phyloP scores from a whole-genome alignment of 78 protist species.

The Dictyostelium firmibasis region DNA sequence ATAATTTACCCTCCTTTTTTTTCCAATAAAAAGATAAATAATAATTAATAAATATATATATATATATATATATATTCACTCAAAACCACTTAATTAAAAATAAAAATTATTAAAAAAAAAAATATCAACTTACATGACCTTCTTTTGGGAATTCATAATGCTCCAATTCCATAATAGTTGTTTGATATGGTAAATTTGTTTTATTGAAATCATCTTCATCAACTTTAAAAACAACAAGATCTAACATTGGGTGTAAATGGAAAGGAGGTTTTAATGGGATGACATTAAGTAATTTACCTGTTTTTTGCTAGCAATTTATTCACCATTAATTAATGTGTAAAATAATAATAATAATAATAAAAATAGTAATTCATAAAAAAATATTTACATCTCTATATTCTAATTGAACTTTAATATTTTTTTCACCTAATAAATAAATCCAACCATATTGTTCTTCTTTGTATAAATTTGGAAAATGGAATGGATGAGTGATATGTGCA shows the following conservation, averaged over 20 bases:
- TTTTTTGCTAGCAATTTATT: neutral
- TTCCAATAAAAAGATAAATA: neutral
- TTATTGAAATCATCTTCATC: slow-evolving; percentile 33
- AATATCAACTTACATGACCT: slow-evolving; percentile 21
- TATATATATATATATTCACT: too few relatives aligned
- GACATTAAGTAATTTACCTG: slow-evolving; percentile 36
- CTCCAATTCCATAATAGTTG: slow-evolving; percentile 28
- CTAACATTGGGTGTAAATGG: slow-evolving; percentile 44
- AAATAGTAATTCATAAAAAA: too few relatives aligned
- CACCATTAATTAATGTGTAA: too few relatives aligned
- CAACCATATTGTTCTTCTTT: slow-evolving; percentile 49
- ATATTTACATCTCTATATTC: slow-evolving; percentile 60
- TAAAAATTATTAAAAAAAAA: neutral
- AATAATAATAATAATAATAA: too few relatives aligned
- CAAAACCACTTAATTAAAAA: neutral
- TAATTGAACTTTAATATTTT: slow-evolving; percentile 48
- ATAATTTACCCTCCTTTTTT: slow-evolving; percentile 21
- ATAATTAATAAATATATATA: too few relatives aligned
- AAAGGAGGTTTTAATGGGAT: slow-evolving; percentile 52
- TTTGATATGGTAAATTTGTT: slow-evolving; percentile 19
- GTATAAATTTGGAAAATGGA: slow-evolving; percentile 52
- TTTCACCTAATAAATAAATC: slow-evolving; percentile 52
- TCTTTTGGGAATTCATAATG: slow-evolving; percentile 42
- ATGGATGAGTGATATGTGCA: slow-evolving; percentile 73
- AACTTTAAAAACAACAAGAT: slow-evolving; percentile 25